Conservation (phyloP, 1,139 yeast species). For the Hansenula lynferdii region DNA sequence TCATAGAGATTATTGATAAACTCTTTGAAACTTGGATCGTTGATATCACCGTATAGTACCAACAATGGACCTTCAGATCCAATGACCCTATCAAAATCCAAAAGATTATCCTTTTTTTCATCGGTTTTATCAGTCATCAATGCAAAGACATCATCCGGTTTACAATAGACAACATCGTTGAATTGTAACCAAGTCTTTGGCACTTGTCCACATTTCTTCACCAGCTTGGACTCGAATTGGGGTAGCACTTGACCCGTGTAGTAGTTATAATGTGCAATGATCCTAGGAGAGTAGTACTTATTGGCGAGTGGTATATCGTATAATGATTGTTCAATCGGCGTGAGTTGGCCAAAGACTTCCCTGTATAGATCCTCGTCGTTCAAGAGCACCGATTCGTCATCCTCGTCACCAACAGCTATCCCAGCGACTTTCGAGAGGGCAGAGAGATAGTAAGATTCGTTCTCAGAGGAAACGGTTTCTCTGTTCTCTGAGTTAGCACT, state of each 20-base stretch:
- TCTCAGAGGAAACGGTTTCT: conserved; percentile 49
- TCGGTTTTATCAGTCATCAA: conserved; percentile 39
- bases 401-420: conserved; percentile 25
- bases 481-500: conserved; percentile 14
- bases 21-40: conserved; percentile 40
- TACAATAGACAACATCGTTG: conserved; percentile 54
- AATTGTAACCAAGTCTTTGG: conserved; percentile 48
- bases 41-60: conserved; percentile 49
- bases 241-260: conserved; percentile 31
- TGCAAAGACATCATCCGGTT: conserved; percentile 65
- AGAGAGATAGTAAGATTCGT: conserved; percentile 44
- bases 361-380: conserved; percentile 31
- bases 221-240: conserved; percentile 8
- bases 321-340: conserved; percentile 28
- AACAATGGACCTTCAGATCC: conserved; percentile 45
- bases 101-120: conserved; percentile 21
- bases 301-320: conserved; percentile 49
- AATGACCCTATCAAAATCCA: conserved; percentile 56
- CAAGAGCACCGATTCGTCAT: conserved; percentile 4
- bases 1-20: conserved; percentile 58
- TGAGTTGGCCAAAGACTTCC: conserved; percentile 30
- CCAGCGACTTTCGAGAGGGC: conserved; percentile 34
- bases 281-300: conserved; percentile 53
- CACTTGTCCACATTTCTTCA: conserved; percentile 24
- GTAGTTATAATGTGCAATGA: conserved; percentile 57